Evolutionary conservation across 805 yeast species (phyloP), one percentile per base, ranked within the genome.

Genomic region (Teunomyces atbi): DNA sequence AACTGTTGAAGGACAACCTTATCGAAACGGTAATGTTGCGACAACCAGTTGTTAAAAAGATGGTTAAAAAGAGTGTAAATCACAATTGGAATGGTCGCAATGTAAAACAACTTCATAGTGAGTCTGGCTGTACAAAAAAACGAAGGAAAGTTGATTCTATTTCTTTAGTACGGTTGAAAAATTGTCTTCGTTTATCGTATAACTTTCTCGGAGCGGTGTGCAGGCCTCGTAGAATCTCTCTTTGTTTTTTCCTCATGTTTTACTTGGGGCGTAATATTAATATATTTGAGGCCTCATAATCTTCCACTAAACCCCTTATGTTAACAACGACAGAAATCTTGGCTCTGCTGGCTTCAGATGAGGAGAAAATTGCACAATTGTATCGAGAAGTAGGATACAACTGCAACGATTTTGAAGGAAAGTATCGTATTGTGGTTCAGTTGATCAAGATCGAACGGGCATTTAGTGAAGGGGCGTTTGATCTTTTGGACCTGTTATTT

Each of bases 21-120:
- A 62, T 92, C 94, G 61, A 92, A 92, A 37, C 83, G 73, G 66
- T 78, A 92, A 58, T 76, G 71, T 12, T 59, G 57, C 28, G 96
- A 96, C 45, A 91, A 77, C 86, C 89, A 85, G 18, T 80, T 73
- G 57, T 69, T 61, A 66, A 71, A 81, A 28, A 79, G 58, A 42
- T 55, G 58, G 60, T 78, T 64, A 46, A 76, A 59, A 7, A 68
- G 54, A 28, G 60, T 60, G 53, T 57, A 73, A 8, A 67, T 28
- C n/a, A 53, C 55, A 36, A 61, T 41, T 5, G 65, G 61, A 11
- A 62, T 41, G 7, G 61, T 54, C 13, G 54, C 52, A 18, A 56
- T 49, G 47, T 50, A 52, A 35, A 61, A 51, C 40, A 64, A 51
- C 54, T 61, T 65, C 70, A 66, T 66, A 11, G 7, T 20, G 26